Conservation (phyloP, 495 filamentous ascomycete species). For the Tetracladium marchalianum region DNA sequence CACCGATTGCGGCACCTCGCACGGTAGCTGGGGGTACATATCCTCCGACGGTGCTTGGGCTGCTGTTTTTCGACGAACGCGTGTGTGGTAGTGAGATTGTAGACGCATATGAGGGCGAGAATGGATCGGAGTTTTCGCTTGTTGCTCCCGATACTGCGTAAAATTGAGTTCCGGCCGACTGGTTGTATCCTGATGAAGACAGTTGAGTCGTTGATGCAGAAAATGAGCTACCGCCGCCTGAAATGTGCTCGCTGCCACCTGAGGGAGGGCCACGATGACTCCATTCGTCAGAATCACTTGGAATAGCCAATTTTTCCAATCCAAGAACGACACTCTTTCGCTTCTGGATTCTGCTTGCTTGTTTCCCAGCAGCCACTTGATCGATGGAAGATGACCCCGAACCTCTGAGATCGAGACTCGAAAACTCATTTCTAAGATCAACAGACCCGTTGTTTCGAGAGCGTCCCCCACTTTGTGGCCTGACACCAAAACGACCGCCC, state of each 20-base stretch:
- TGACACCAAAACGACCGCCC: conserved; percentile 8
- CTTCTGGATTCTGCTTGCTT: conserved; percentile 1
- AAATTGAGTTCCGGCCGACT: not conserved
- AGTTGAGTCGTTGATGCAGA: too few species aligned
- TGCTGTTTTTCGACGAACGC: not conserved
- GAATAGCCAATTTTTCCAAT: conserved; percentile 15
- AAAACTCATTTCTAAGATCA: too few species aligned
- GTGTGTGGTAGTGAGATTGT: not conserved
- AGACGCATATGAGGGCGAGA: not conserved
- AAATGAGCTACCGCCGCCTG: not conserved
- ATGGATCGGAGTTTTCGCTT: not conserved
- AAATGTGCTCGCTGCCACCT: not conserved
- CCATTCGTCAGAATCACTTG: not conserved
- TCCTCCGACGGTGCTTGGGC: not conserved
- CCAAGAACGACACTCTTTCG: conserved; percentile 16
- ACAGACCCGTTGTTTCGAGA: not conserved
- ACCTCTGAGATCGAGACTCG: not conserved
- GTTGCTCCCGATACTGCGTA: not conserved
- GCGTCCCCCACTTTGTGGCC: conserved; percentile 6
- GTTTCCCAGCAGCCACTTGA: not conserved
- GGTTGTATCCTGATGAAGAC: not conserved
- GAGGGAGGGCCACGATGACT: not conserved
- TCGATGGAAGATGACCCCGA: not conserved
- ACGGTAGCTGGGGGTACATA: not conserved
- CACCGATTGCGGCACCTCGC: not conserved